Conservation (phyloP, 2,329 filamentous ascomycete species). For the Phyllosticta capitalensis region DNA sequence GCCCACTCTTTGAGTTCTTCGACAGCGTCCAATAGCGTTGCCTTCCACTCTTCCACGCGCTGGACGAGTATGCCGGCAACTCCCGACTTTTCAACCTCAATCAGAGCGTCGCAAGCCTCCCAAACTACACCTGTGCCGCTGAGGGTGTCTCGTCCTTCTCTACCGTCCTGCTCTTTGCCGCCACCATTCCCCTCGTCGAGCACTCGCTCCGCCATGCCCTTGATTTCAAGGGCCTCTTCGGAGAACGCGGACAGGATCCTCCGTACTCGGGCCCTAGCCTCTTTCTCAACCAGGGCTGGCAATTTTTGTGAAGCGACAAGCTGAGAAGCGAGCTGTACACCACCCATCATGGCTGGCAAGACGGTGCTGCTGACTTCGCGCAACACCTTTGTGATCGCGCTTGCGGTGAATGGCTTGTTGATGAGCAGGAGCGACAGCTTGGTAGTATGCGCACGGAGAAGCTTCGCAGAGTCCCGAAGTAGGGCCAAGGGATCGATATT, state of each 20-base stretch:
- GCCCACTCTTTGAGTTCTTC: constrained; percentile 84
- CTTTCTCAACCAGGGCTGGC: constrained; percentile 45
- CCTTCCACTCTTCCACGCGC: constrained; percentile 64
- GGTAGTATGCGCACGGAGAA: constrained; percentile 74
- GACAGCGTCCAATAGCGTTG: constrained; percentile 70
- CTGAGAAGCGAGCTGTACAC: constrained; percentile 32
- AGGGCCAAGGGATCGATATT: constrained; percentile 48
- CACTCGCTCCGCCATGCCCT: constrained; percentile 18
- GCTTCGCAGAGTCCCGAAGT: constrained; percentile 59
- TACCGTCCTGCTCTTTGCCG: not conserved
- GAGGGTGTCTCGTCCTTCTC: constrained; percentile 29
- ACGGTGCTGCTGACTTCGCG: constrained; percentile 61
- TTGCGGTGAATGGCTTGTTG: constrained; percentile 76
- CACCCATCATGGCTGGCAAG: constrained; percentile 65
- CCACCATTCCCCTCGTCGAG: constrained; percentile 9
- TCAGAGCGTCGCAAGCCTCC: constrained; percentile 69
- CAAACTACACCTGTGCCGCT: constrained; percentile 69
- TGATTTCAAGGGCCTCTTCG: constrained; percentile 37
- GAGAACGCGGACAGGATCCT: constrained; percentile 54
- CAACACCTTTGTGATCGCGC: constrained; percentile 62
- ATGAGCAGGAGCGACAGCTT: constrained; percentile 81
- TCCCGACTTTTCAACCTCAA: constrained; percentile 54
- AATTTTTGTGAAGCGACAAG: constrained; percentile 32
- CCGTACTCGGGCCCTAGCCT: constrained; percentile 51
- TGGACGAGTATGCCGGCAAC: constrained; percentile 60